Conservation (phyloP, 2,329 filamentous ascomycete species). For the Knoxdaviesia proteae region DNA sequence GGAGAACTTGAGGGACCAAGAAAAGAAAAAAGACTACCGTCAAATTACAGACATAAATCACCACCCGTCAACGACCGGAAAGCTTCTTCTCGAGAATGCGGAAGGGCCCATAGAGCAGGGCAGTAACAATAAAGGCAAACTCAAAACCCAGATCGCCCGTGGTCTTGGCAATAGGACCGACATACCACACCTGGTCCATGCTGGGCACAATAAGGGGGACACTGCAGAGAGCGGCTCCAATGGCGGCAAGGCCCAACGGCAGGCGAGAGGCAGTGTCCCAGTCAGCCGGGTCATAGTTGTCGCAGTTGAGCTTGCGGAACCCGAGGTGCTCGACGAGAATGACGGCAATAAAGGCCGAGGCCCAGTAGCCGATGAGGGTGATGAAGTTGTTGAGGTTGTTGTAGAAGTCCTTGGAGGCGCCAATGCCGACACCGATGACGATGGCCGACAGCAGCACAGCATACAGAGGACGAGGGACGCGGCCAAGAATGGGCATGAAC, state of each 20-base stretch:
- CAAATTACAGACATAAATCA: no score
- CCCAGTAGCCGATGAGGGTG: slow-evolving; percentile 37
- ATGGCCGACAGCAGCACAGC: slow-evolving; percentile 34
- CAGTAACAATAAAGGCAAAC: slow-evolving; percentile 32
- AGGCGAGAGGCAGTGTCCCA: slow-evolving; percentile 25
- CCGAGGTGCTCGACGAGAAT: slow-evolving; percentile 25
- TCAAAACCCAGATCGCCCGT: slow-evolving; percentile 49
- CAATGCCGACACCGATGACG: slow-evolving; percentile 36
- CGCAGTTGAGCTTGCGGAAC: slow-evolving; percentile 22
- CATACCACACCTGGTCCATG: slow-evolving; percentile 40
- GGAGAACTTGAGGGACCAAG: no score
- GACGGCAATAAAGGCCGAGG: slow-evolving; percentile 30
- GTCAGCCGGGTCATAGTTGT: slow-evolving; percentile 21
- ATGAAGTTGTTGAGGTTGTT: slow-evolving; percentile 34
- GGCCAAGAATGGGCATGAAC: slow-evolving; percentile 31
- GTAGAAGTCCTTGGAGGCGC: slow-evolving; percentile 34
- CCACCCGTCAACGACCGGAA: slow-evolving; percentile 6
- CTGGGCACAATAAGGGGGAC: slow-evolving; percentile 33
- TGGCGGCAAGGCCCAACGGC: slow-evolving; percentile 24
- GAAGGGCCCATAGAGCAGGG: slow-evolving; percentile 24
- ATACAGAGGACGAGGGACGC: slow-evolving; percentile 35
- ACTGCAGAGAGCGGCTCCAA: slow-evolving; percentile 22
- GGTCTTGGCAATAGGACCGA: slow-evolving; percentile 34
- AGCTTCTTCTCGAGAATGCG: slow-evolving; percentile 21
- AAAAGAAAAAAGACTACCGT: no score